Evolutionary conservation across 2,329 filamentous ascomycete species (phyloP), one percentile per base, ranked within the genome.

Genomic region (Fusarium devonianum): DNA sequence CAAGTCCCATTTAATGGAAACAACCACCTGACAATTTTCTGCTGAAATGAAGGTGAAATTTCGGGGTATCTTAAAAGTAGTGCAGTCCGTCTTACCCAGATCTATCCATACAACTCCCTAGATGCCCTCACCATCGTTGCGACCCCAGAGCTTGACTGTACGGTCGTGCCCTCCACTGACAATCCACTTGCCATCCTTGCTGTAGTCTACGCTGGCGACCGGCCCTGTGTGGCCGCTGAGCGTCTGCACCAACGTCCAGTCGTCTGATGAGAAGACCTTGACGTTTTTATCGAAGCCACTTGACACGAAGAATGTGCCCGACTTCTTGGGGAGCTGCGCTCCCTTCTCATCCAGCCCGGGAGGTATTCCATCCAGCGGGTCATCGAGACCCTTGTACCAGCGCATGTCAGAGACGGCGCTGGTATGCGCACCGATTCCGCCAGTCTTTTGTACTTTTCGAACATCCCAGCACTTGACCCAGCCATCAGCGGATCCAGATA

Each of bases 391-490:
- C 71, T 94, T 95, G 76, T 88, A 97, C 91, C 94, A 97, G 56
- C 92, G 81, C 56, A 99, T 75, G 70, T 99, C 94, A 1, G 92
- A 94, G 7, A 99, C 92, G 23, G 94, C 89, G 58, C 91, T 93
- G 38, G 85, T 88, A 71, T 99, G 94, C 6, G 94, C 93, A 37
- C 93, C 94, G 35, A 99, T 88, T 13, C 89, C 90, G 10, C 90
- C 93, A 0, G 84, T 87, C 56, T 87, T 86, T 63, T 89, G 84
- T 37, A 97, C 92, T 65, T 94, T 93, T 34, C 94, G 86, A 41
- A 99, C 81, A 68, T 99, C 94, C 94, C 94, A 99, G 73, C 93
- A 97, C 72, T 97, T 97, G 66, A 96, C 86, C 83, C 94, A 97
- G 13, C 93, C 93, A 68, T 99, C 94, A 2, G 87, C 91, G 11